These are phyloP conservation scores for Adenanthera pavonina DNA, from an alignment of 306 rosid genomes.

Conservation along the genomic window DNA sequence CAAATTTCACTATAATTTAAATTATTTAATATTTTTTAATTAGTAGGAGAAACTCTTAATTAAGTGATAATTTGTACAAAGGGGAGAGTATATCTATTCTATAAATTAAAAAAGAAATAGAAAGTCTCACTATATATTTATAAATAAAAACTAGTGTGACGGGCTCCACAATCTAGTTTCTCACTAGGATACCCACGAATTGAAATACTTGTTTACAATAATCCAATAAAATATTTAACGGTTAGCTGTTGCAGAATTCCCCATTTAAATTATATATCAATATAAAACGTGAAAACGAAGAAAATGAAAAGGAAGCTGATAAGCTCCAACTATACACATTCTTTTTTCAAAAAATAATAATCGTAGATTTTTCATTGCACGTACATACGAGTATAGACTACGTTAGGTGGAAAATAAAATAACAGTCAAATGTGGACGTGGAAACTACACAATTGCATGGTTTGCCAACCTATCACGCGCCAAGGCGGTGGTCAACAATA, in stretches of 20 bases:
- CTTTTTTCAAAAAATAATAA: neutral
- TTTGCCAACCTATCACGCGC: conserved; percentile 76
- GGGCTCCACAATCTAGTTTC: too few species aligned
- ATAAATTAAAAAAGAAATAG: too few species aligned
- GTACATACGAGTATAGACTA: conserved; percentile 24
- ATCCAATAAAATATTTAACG: conserved; percentile 23
- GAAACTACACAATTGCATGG: conserved; percentile 61
- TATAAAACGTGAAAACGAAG: conserved; percentile 27
- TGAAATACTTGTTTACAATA: neutral
- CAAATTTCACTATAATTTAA: too few species aligned
- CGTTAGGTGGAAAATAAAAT: neutral
- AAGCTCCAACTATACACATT: neutral
- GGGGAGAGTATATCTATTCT: too few species aligned
- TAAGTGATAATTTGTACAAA: too few species aligned
- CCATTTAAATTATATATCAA: conserved; percentile 5
- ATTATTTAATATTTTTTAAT: too few species aligned
- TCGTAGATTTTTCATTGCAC: neutral
- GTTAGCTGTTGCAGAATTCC: conserved; percentile 28
- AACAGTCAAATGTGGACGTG: conserved; percentile 70
- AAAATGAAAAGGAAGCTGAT: neutral
- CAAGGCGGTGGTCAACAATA: conserved; percentile 57
- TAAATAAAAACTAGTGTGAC: too few species aligned
- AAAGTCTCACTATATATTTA: too few species aligned
- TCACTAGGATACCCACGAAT: neutral
- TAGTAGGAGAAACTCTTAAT: too few species aligned